phyloP scores from a whole-genome alignment of 768 basidiomycete genomes.

The Cyathus striatus region DNA sequence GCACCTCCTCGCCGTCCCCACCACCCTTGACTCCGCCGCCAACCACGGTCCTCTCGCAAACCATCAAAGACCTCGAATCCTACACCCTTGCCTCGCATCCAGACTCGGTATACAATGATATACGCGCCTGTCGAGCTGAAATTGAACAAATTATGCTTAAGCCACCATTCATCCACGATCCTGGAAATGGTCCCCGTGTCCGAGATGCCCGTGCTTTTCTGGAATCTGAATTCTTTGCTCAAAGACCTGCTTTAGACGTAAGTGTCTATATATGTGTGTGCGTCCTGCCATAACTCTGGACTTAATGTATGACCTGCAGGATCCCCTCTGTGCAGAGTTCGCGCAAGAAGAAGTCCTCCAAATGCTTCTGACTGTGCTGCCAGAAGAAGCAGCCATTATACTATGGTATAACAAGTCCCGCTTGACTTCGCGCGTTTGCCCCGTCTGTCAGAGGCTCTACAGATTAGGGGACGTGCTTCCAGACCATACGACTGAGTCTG shows the following conservation, averaged over 20 bases:
- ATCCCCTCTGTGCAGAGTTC: slow-evolving; percentile 72
- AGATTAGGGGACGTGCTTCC: slow-evolving; percentile 60
- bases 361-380: slow-evolving; percentile 65
- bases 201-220: slow-evolving; percentile 64
- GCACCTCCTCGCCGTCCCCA: too few relatives aligned
- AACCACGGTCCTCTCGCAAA: too few relatives aligned
- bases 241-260: slow-evolving; percentile 53
- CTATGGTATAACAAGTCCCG: slow-evolving; percentile 88
- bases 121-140: neutral
- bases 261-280: slow-evolving; percentile 4
- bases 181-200: slow-evolving; percentile 76
- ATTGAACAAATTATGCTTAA: slow-evolving; percentile 23
- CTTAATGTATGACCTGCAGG: slow-evolving; percentile 18
- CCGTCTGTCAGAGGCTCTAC: slow-evolving; percentile 72
- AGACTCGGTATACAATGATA: neutral
- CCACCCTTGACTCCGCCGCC: too few relatives aligned
- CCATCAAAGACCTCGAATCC: neutral
- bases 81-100: neutral
- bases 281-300: neutral
- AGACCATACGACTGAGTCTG: slow-evolving; percentile 31
- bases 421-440: slow-evolving; percentile 64
- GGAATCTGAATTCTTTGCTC: slow-evolving; percentile 56
- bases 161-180: slow-evolving; percentile 67
- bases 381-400: slow-evolving; percentile 70
- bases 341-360: slow-evolving; percentile 70